These are phyloP conservation scores for Parathielavia appendiculata DNA, from an alignment of 495 filamentous ascomycete genomes.

Conservation along the genomic window DNA sequence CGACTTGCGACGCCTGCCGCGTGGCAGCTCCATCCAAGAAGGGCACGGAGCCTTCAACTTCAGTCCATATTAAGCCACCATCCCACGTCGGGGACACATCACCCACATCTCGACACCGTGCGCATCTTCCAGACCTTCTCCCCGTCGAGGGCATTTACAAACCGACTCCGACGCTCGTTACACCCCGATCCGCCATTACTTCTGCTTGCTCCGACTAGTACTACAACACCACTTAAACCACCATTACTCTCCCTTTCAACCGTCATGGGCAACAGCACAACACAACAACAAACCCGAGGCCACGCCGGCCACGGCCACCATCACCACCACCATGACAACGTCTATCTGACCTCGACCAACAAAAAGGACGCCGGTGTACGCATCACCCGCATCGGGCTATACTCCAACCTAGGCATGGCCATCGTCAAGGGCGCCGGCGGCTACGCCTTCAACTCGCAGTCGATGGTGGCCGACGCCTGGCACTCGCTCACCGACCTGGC, in stretches of 20 bases:
- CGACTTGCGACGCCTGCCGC: constrained; percentile 29
- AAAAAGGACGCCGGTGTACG: constrained; percentile 90
- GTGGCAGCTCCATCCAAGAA: constrained; percentile 20
- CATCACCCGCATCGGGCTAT: constrained; percentile 87
- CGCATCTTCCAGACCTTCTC: constrained; percentile 35
- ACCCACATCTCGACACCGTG: constrained; percentile 18
- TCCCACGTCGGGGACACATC: constrained; percentile 37
- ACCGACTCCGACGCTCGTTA: constrained; percentile 20
- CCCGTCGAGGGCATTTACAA: constrained; percentile 23
- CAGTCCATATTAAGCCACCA: constrained; percentile 21
- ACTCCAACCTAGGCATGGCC: constrained; percentile 91
- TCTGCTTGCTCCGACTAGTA: neutral
- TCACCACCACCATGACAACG: constrained; percentile 76
- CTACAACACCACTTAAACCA: constrained; percentile 4
- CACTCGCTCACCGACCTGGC: constrained; percentile 93
- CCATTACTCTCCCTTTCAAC: constrained; percentile 26
- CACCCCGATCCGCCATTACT: constrained; percentile 12
- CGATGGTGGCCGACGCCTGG: constrained; percentile 89
- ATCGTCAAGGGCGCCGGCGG: constrained; percentile 87
- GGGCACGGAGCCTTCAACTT: constrained; percentile 18
- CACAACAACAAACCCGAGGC: constrained; percentile 35
- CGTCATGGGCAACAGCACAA: constrained; percentile 26
- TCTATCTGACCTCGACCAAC: constrained; percentile 80
- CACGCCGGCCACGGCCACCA: constrained; percentile 31
- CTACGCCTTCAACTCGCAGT: constrained; percentile 88